A percentile compares a stretch with the other conserved stretches of the same genome.
Evolutionary conservation across 2,329 filamentous ascomycete species (phyloP).

Genomic region (Penicillium sp.): DNA sequence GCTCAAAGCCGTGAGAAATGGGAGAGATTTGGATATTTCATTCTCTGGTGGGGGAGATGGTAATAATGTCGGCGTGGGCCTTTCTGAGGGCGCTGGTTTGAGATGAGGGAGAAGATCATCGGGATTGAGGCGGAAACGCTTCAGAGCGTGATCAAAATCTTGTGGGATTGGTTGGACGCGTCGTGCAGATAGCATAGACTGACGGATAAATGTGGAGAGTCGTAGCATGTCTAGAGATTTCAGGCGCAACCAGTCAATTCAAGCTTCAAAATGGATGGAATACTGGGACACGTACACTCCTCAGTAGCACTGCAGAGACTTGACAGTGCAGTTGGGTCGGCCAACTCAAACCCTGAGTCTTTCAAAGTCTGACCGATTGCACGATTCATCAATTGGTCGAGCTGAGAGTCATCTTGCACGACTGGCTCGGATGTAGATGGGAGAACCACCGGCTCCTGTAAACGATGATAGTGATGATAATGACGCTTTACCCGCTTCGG

Average conservation of each 20-base stretch:
- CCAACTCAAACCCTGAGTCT: conserved; percentile 54
- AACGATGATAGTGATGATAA: conserved; percentile 44
- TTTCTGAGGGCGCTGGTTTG: conserved; percentile 24
- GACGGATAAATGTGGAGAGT: conserved; percentile 53
- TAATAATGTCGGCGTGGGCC: conserved; percentile 30
- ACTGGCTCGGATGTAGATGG: conserved; percentile 34
- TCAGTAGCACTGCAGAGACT: conserved; percentile 55
- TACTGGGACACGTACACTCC: conserved; percentile 51
- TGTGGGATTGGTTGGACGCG: conserved; percentile 55
- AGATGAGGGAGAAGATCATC: conserved; percentile 37
- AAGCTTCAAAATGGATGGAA: conserved; percentile 3
- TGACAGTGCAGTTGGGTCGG: conserved; percentile 56
- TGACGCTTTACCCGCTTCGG: conserved; percentile 37
- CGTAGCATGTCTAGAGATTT: conserved; percentile 51
- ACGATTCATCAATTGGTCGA: conserved; percentile 55
- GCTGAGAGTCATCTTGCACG: conserved; percentile 51
- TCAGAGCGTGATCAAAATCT: conserved; percentile 55
- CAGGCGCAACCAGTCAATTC: conserved; percentile 21
- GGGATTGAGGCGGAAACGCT: conserved; percentile 27
- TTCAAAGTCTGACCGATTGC: conserved; percentile 53
- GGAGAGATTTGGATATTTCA: conserved; percentile 32
- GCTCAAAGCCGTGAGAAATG: conserved; percentile 53
- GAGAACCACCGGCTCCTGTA: conserved; percentile 35
- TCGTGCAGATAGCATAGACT: conserved; percentile 57
- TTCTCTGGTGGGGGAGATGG: conserved; percentile 43